Conservation (phyloP, 2,329 filamentous ascomycete genomes). For the Herpotrichia juniperi region DNA sequence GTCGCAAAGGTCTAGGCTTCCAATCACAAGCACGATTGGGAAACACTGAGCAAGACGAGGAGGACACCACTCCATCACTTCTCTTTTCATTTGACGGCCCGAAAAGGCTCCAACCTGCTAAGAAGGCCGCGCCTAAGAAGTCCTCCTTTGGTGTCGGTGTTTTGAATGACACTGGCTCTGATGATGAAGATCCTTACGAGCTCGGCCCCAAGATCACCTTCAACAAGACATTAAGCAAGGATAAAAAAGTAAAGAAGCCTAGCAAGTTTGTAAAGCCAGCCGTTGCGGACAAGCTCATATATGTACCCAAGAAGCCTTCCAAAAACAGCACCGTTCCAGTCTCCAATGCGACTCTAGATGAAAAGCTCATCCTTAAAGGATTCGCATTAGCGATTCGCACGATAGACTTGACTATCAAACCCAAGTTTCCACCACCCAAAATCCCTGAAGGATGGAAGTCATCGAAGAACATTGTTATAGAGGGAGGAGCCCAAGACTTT, state of each 20-base stretch:
- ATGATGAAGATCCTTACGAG: constrained; percentile 93
- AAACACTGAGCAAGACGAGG: constrained; percentile 32
- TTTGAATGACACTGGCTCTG: constrained; percentile 90
- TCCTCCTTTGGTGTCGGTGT: constrained; percentile 86
- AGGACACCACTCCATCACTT: constrained; percentile 17
- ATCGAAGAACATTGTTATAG: constrained; percentile 41
- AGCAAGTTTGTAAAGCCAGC: constrained; percentile 66
- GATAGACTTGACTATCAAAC: constrained; percentile 49
- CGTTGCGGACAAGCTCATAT: constrained; percentile 71
- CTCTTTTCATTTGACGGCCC: constrained; percentile 31
- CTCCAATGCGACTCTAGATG: constrained; percentile 77
- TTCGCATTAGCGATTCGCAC: constrained; percentile 71
- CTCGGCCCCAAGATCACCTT: constrained; percentile 91
- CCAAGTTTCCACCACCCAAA: constrained; percentile 66
- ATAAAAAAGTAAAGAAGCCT: constrained; percentile 72
- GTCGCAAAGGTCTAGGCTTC: constrained; percentile 71
- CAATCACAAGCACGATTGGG: constrained; percentile 62
- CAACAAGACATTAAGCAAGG: constrained; percentile 78
- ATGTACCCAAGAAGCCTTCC: constrained; percentile 71
- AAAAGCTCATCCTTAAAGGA: constrained; percentile 77
- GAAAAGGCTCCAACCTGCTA: constrained; percentile 19
- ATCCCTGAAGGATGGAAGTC: constrained; percentile 78
- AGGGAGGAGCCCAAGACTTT: constrained; percentile 46
- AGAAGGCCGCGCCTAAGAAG: constrained; percentile 60
- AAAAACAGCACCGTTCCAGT: constrained; percentile 51